Evolutionary conservation across 106 monocot genomes (phyloP).

Genomic region (Ottelia alismoides): DNA sequence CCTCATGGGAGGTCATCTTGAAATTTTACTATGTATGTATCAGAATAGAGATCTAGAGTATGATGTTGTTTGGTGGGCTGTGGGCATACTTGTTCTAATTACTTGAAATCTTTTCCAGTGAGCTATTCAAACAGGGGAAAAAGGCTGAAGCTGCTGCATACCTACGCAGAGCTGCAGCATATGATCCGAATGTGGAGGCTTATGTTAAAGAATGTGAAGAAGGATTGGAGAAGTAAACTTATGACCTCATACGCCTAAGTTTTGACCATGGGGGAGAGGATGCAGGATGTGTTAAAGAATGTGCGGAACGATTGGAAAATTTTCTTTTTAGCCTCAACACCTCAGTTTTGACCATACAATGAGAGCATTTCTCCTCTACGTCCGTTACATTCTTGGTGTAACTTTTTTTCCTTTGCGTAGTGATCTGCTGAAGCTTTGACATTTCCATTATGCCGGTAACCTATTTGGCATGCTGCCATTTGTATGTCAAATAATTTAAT

Average conservation of each 20-base stretch:
- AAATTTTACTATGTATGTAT: background rate
- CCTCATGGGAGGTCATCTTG: background rate
- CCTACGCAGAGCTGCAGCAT: conserved; percentile 55
- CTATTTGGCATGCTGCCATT: too few relatives aligned
- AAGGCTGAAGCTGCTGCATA: conserved; percentile 64
- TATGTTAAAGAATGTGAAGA: conserved; percentile 82
- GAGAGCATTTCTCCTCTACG: too few relatives aligned
- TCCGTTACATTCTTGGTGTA: too few relatives aligned
- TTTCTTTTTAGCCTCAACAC: too few relatives aligned
- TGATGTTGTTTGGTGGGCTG: background rate
- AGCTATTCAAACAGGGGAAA: conserved; percentile 37
- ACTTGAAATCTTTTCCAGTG: conserved; percentile 20
- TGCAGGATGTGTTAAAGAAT: background rate
- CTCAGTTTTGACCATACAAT: too few relatives aligned
- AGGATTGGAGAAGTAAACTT: conserved; percentile 1
- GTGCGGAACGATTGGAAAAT: background rate
- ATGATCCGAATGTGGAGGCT: conserved; percentile 52
- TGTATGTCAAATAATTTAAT: too few relatives aligned
- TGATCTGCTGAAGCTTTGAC: too few relatives aligned
- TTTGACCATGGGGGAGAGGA: too few relatives aligned
- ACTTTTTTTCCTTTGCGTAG: too few relatives aligned
- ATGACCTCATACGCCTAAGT: background rate
- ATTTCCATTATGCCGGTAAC: too few relatives aligned
- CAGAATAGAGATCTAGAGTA: background rate
- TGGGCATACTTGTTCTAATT: background rate